These are phyloP conservation scores for Myxozyma kluyveri DNA, from an alignment of 805 yeast species.

Conservation along the genomic window DNA sequence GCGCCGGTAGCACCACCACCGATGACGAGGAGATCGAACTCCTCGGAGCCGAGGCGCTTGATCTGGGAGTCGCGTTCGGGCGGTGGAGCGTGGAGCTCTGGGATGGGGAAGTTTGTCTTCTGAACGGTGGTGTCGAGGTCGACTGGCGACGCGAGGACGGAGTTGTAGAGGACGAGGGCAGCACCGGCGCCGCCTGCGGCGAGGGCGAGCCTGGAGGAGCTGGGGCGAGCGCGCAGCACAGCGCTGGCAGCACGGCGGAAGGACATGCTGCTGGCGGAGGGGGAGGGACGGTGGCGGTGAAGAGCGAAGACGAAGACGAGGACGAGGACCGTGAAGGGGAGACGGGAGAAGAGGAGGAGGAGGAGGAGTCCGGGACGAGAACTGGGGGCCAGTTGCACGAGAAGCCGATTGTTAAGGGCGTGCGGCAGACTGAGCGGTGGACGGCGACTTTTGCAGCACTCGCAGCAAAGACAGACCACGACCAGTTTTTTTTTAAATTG, in stretches of 20 bases:
- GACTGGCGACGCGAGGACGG: slow-evolving; percentile 3
- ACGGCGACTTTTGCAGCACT: no score
- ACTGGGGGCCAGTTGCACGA: no score
- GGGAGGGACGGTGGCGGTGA: not conserved
- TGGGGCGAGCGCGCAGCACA: slow-evolving; percentile 5
- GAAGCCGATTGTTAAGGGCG: no score
- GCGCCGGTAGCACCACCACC: slow-evolving; percentile 98
- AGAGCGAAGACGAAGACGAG: not conserved
- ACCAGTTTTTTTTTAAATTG: no score
- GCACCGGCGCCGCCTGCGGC: slow-evolving; percentile 7
- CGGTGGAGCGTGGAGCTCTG: slow-evolving; percentile 18
- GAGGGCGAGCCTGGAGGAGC: slow-evolving; percentile 1
- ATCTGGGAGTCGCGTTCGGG: slow-evolving; percentile 28
- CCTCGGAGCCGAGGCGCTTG: slow-evolving; percentile 14
- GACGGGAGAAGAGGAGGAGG: slow-evolving; percentile 1
- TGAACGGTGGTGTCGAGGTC: not conserved
- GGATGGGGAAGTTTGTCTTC: slow-evolving; percentile 3
- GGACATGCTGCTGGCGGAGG: not conserved
- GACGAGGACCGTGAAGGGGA: not conserved
- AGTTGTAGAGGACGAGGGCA: slow-evolving; percentile 1
- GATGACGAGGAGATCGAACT: slow-evolving; percentile 77
- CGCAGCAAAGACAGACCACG: no score
- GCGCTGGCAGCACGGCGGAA: not conserved
- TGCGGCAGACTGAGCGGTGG: no score
- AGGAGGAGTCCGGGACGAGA: not conserved